Evolutionary conservation across 768 basidiomycete genomes (phyloP).

Genomic region (Asterophora parasitica): DNA sequence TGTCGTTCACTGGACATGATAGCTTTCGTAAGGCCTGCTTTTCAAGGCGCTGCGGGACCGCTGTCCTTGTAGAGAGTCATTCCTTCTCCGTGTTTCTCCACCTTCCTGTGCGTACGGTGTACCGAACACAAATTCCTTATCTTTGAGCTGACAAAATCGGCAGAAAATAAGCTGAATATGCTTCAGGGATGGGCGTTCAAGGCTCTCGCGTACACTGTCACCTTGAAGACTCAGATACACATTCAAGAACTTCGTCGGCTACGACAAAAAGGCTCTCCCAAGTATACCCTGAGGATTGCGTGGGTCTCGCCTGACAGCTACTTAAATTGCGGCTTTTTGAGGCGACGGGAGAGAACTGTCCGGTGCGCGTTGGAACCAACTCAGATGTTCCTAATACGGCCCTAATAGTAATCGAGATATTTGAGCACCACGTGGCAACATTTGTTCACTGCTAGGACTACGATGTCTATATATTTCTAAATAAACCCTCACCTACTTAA

Average conservation of each 20-base stretch:
- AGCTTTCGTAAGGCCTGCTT: slow-evolving; percentile 14
- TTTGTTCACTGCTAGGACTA: not conserved
- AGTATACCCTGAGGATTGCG: too few relatives aligned
- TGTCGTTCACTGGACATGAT: slow-evolving; percentile 20
- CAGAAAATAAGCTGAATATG: too few relatives aligned
- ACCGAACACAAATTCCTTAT: slow-evolving; percentile 12
- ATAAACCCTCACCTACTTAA: not conserved
- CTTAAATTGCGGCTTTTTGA: slow-evolving; percentile 26
- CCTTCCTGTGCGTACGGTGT: slow-evolving; percentile 14
- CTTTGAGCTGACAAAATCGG: too few relatives aligned
- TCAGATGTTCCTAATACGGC: not conserved
- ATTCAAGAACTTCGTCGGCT: slow-evolving; percentile 22
- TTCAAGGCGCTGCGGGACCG: not conserved
- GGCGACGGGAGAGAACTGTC: slow-evolving; percentile 22
- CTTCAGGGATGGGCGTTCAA: slow-evolving; percentile 18
- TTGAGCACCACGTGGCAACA: not conserved
- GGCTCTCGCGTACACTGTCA: slow-evolving; percentile 21
- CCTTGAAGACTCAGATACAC: too few relatives aligned
- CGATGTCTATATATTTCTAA: not conserved
- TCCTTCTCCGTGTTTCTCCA: slow-evolving; percentile 13
- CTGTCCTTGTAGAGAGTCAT: slow-evolving; percentile 15
- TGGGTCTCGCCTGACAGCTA: slow-evolving; percentile 20
- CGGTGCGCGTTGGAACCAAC: slow-evolving; percentile 13
- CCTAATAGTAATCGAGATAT: not conserved
- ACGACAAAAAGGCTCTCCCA: too few relatives aligned